Evolutionary conservation across 371 early-diverging fungal species (phyloP).

Genomic region (Actinomortierella ambigua): DNA sequence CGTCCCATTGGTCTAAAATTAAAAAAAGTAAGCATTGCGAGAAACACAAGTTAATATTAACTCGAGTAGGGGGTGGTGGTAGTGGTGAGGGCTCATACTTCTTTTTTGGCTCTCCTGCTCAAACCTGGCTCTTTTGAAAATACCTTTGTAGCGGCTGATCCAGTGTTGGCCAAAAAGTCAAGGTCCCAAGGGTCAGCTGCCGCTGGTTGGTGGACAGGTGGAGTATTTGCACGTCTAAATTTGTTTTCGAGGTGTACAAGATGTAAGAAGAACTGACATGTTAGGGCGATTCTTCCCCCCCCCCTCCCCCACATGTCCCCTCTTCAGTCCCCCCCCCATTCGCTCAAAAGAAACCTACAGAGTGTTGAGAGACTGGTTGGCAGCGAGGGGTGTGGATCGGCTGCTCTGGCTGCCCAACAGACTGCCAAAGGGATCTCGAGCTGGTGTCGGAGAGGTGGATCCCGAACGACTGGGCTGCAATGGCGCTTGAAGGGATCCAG

Average conservation of each 20-base stretch:
- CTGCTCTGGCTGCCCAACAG: constrained; percentile 33
- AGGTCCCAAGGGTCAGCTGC: constrained; percentile 56
- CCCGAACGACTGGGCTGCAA: too few relatives aligned
- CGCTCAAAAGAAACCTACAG: constrained; percentile 59
- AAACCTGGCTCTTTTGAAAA: neutral
- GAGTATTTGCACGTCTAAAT: constrained; percentile 40
- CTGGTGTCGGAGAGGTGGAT: neutral
- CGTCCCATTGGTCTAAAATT: neutral
- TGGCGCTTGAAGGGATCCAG: too few relatives aligned
- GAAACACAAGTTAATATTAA: neutral
- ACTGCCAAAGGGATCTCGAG: constrained; percentile 32
- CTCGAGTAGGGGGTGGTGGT: constrained; percentile 6
- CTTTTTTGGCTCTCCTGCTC: too few relatives aligned
- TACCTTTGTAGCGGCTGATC: neutral
- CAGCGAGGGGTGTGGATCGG: constrained; percentile 17
- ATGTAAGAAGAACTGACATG: too few relatives aligned
- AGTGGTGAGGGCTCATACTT: too few relatives aligned
- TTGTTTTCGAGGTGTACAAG: too few relatives aligned
- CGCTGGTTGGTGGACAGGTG: constrained; percentile 20
- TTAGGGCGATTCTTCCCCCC: too few relatives aligned
- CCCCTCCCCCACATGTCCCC: too few relatives aligned
- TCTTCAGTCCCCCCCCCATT: too few relatives aligned
- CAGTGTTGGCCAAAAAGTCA: constrained; percentile 50
- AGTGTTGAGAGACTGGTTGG: constrained; percentile 49
- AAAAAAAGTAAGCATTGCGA: neutral